Evolutionary conservation across 257 asterid species (phyloP).

Genomic region (Henckelia pumila): DNA sequence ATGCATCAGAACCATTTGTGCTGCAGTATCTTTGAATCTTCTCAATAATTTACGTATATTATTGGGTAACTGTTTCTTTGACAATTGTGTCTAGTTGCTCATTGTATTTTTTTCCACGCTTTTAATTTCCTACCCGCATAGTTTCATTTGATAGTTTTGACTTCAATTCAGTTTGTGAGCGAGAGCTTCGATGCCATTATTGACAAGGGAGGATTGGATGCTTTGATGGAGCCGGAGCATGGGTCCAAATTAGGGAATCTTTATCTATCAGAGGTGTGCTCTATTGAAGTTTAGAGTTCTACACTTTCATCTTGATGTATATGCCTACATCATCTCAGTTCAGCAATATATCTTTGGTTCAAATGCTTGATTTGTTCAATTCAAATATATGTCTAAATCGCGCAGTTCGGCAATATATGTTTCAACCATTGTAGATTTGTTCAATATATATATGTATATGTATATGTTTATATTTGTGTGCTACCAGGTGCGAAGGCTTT

Average conservation of each 20-base stretch:
- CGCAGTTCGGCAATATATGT: background rate
- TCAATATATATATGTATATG: no score
- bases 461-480: conserved; percentile 13
- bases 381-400: background rate
- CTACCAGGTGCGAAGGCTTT: conserved; percentile 76
- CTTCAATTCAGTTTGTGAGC: conserved; percentile 50
- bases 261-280: conserved; percentile 77
- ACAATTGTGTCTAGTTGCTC: conserved; percentile 5
- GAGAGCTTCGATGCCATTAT: conserved; percentile 67
- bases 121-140: conserved; percentile 6
- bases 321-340: background rate
- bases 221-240: conserved; percentile 92
- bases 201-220: conserved; percentile 99
- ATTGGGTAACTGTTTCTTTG: background rate
- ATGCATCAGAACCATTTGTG: background rate
- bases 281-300: conserved; percentile 15
- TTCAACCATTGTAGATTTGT: background rate
- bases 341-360: conserved; percentile 11
- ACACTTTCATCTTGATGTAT: conserved; percentile 13
- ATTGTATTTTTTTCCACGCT: conserved; percentile 5
- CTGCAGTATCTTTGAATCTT: conserved; percentile 6
- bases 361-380: conserved; percentile 20
- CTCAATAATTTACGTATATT: background rate
- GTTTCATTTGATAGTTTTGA: conserved; percentile 22
- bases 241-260: conserved; percentile 68